Evolutionary conservation across 352 stramenopile genomes (phyloP), one percentile per base, ranked within the genome.

Genomic region (Phytophthora hybrid): DNA sequence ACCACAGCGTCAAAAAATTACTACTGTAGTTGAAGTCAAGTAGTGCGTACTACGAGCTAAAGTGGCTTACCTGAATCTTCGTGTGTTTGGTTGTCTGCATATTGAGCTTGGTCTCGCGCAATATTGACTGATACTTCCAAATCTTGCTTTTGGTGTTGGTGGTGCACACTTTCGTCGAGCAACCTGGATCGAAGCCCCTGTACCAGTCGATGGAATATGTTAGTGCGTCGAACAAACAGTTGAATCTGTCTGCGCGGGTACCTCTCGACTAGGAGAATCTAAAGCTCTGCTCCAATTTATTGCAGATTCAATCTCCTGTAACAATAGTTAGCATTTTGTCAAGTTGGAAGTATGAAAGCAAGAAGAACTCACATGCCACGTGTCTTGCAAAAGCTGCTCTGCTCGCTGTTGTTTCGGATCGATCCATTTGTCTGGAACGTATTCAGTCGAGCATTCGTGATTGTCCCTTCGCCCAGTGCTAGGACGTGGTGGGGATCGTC

Each of bases 361-460:
- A 26, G 5, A 49, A 58, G 3, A 6, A 46, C 59, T 23, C 69
- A 83, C 78, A 73, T 73, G 72, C 72, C 75, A 85, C 1, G 76
- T 76, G 29, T 79, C 72, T 46, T 82, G 59, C 9, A 84, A 44
- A 59, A 84, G 69, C 29, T 83, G 65, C 29, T 83, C 59, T 37
- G 73, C 73, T 34, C 78, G 73, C 13, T 71, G 55, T 39, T 79
- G 73, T 32, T 84, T 85, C 5, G 73, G 73, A 54, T 85, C 78
- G 5, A 81, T 37, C 78, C 78, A 85, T 21, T 70, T 63, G 5
- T 55, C 63, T 55, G 44, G 46, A 19, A 47, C 19, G 10, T 39
- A 1, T 32, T 74, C 53, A 13, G 26, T 59, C 8, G 21, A 53
- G 4, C 11, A 66, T 46, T 78, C 56, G n/a, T 66, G 8, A 3